phyloP scores from a whole-genome alignment of 2,329 filamentous ascomycete species.

The Fragosphaeria purpurea region DNA sequence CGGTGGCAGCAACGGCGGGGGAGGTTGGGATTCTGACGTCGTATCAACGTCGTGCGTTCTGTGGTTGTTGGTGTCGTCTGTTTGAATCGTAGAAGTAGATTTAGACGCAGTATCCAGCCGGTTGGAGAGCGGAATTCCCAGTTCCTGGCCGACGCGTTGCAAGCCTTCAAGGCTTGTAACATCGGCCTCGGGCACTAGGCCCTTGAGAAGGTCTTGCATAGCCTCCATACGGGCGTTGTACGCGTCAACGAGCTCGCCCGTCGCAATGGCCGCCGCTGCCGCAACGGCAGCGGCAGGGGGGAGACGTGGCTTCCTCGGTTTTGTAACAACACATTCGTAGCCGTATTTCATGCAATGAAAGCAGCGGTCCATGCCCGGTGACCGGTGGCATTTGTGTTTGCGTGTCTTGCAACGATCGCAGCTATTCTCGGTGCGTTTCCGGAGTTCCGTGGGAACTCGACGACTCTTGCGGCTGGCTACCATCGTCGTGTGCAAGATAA shows the following conservation, averaged over 20 bases:
- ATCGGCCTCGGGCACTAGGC: conserved; percentile 31
- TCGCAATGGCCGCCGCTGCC: conserved; percentile 15
- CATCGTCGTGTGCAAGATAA: too few species aligned
- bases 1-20: too few species aligned
- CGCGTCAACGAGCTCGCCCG: conserved; percentile 21
- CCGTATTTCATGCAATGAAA: conserved; percentile 29
- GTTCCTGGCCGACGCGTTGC: conserved; percentile 25
- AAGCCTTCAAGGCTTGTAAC: conserved; percentile 29
- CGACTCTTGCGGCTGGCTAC: conserved; percentile 10
- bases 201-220: conserved; percentile 32
- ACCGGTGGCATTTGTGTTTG: conserved; percentile 33
- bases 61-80: too few species aligned
- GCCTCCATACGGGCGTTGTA: conserved; percentile 27
- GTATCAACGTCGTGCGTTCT: too few species aligned
- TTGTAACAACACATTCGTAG: conserved; percentile 30
- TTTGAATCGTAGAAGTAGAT: too few species aligned
- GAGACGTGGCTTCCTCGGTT: conserved; percentile 24
- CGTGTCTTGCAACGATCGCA: conserved; percentile 35
- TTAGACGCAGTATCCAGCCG: conserved; percentile 2
- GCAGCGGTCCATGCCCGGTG: conserved; percentile 25
- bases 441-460: conserved; percentile 30
- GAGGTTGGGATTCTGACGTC: too few species aligned
- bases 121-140: conserved; percentile 29
- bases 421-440: conserved; percentile 33
- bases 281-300: conserved; percentile 20